Evolutionary conservation across 352 stramenopile species (phyloP), one percentile per base, ranked within the genome.

Genomic region (Aphanomyces stellatus): DNA sequence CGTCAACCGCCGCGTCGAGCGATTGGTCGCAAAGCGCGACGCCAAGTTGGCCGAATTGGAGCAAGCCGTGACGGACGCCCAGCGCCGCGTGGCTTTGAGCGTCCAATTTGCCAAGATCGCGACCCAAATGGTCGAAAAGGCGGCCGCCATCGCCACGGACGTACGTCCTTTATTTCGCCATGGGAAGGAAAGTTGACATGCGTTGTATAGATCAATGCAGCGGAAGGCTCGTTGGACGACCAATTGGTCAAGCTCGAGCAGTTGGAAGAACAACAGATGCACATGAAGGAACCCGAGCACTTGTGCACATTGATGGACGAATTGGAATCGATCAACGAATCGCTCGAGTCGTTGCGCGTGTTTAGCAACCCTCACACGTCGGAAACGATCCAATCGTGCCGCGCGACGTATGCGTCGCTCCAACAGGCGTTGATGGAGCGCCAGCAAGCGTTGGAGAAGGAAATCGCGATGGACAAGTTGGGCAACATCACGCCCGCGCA

Each of bases 301-400:
- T 65, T 94, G 27, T 85, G 76, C 2, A 76, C 85, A 8, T 76
- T 93, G 51, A 93, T 97, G 80, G 83, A 93, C 27, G 77, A 81
- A 63, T 71, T 96, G 3, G 86, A 97, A 66, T 74, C 81, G 53
- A 82, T 95, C 43, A 90, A 87, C 63, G 84, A 95, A 10, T 74
- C 88, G 65, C 71, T 95, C 51, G 85, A 95, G 69, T 70, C 71
- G 2, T 75, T 95, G n/a, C 75, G 85, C 61, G 86, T 97, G 56
- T 91, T 94, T 68, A 77, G 86, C 37, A 97, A 97, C 79, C 79
- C 83, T 17, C 93, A 91, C 70, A 96, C 88, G 35, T 93, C 85
- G 11, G 85, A 97, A 59, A 97, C 88, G 24, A 95, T 97, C 65
- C 90, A 95, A 62, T 84, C 77, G 19, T 74, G 95, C 27, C 86